Conservation (phyloP, 257 asterid species). For the Datura wrightii region DNA sequence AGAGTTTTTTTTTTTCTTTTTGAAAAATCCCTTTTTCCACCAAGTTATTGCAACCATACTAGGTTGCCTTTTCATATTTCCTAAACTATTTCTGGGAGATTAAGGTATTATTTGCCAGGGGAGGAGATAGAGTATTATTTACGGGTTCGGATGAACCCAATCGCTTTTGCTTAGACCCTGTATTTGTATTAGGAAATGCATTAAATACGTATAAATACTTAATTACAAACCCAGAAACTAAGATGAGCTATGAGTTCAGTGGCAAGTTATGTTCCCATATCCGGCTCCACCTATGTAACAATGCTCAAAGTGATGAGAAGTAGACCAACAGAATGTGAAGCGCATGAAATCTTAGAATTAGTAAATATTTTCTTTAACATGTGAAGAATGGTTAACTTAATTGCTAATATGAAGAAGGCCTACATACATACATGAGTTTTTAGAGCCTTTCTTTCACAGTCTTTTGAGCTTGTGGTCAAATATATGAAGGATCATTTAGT, state of each 20-base stretch:
- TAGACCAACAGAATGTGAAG: background rate
- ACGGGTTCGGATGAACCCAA: background rate
- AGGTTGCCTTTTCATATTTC: background rate
- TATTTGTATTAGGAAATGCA: background rate
- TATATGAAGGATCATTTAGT: background rate
- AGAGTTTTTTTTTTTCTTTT: background rate
- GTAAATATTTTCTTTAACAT: background rate
- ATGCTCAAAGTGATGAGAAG: background rate
- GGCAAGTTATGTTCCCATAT: background rate
- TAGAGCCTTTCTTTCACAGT: background rate
- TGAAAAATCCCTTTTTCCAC: background rate
- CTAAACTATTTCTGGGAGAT: background rate
- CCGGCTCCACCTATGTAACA: background rate
- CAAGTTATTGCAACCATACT: background rate
- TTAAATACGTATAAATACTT: background rate
- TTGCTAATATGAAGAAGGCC: background rate
- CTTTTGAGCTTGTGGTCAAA: background rate
- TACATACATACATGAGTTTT: background rate
- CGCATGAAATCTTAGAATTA: background rate
- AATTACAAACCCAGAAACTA: background rate
- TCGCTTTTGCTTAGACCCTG: background rate
- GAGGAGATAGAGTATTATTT: background rate
- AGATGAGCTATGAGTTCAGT: background rate
- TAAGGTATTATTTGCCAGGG: background rate
- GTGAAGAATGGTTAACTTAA: background rate